These are phyloP conservation scores for Colletotrichum lini DNA, from an alignment of 2,329 filamentous ascomycete species.

Conservation along the genomic window DNA sequence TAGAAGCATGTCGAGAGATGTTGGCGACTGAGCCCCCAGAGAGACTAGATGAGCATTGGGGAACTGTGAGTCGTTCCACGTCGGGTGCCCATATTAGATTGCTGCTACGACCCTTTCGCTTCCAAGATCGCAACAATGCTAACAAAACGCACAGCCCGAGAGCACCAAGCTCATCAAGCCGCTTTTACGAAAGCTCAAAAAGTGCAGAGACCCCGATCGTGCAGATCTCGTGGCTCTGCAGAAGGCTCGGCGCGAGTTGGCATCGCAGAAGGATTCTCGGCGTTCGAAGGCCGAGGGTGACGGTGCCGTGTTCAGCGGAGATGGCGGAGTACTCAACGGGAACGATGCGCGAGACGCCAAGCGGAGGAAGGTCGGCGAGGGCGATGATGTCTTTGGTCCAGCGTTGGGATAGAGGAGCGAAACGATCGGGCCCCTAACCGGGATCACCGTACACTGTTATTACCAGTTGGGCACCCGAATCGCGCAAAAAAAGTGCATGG, in stretches of 20 bases:
- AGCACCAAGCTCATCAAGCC: constrained; percentile 67
- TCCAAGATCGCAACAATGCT: constrained; percentile 19
- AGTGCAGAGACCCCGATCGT: constrained; percentile 81
- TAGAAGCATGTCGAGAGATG: constrained; percentile 68
- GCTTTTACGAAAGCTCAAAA: constrained; percentile 78
- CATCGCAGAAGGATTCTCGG: constrained; percentile 59
- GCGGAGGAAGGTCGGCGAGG: constrained; percentile 59
- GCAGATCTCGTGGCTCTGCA: constrained; percentile 80
- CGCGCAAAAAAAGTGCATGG: background rate
- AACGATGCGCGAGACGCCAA: constrained; percentile 57
- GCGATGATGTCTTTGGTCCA: constrained; percentile 64
- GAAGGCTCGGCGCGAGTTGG: constrained; percentile 71
- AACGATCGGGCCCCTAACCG: background rate
- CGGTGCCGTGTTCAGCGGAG: constrained; percentile 62
- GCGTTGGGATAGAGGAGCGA: constrained; percentile 14
- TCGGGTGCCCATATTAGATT: constrained; percentile 7
- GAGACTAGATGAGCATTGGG: constrained; percentile 68
- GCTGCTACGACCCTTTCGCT: too few relatives aligned
- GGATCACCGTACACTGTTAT: background rate
- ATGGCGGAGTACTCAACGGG: constrained; percentile 35
- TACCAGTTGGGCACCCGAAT: background rate
- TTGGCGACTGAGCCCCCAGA: constrained; percentile 71
- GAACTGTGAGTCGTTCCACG: constrained; percentile 54
- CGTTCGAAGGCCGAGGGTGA: constrained; percentile 55
- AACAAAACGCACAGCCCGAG: constrained; percentile 59